These are phyloP conservation scores for Quercus berberidifolia DNA, from an alignment of 306 rosid genomes.

Conservation along the genomic window DNA sequence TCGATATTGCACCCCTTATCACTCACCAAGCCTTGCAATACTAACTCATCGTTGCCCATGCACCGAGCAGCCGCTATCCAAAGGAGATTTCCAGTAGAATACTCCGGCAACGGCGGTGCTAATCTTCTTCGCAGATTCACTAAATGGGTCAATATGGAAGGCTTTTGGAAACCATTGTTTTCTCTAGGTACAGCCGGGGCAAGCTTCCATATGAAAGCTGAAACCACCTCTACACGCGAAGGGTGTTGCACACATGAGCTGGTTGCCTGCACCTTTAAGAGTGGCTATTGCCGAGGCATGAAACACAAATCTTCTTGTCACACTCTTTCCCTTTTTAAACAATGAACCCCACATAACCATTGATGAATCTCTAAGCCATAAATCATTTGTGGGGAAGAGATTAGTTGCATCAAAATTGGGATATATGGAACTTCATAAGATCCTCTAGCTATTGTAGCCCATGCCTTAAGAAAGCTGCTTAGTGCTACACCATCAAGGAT, in stretches of 20 bases:
- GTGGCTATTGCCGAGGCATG: constrained; percentile 22
- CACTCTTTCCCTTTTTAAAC: constrained; percentile 19
- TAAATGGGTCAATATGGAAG: constrained; percentile 17
- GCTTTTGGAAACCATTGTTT: constrained; percentile 10
- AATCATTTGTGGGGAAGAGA: constrained; percentile 17
- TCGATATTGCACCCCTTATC: constrained; percentile 20
- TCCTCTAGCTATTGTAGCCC: constrained; percentile 16
- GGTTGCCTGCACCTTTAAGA: constrained; percentile 4
- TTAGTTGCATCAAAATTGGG: constrained; percentile 2
- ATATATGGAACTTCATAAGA: background rate
- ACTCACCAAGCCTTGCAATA: constrained; percentile 7
- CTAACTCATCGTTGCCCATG: background rate
- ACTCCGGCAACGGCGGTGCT: background rate
- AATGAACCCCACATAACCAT: constrained; percentile 20
- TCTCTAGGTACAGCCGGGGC: constrained; percentile 22
- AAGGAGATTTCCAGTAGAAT: constrained; percentile 23
- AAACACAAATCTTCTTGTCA: constrained; percentile 39
- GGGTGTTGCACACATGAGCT: constrained; percentile 2
- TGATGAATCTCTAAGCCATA: constrained; percentile 31
- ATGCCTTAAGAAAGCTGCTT: constrained; percentile 29
- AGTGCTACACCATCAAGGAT: constrained; percentile 39
- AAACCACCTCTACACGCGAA: constrained; percentile 30
- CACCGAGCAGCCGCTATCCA: constrained; percentile 20
- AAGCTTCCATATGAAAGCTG: constrained; percentile 39
- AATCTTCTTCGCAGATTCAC: constrained; percentile 32